Evolutionary conservation across 495 filamentous ascomycete genomes (phyloP).

Genomic region (Massariosphaeria phaeospora): DNA sequence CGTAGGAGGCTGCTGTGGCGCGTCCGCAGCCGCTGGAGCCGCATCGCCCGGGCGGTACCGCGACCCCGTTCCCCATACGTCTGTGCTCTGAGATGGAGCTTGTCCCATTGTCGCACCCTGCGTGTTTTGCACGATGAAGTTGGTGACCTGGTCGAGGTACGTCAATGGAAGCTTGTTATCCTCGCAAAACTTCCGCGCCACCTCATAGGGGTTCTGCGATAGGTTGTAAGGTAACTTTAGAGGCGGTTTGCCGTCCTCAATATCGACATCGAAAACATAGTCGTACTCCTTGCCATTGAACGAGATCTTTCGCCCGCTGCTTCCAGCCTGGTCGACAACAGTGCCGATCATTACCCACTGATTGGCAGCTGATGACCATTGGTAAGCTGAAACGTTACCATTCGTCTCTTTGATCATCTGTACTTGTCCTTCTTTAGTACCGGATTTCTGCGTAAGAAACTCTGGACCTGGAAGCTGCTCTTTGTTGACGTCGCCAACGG

Average conservation of each 20-base stretch:
- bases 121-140: conserved; percentile 88
- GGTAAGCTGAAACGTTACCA: conserved; percentile 56
- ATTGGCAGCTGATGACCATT: conserved; percentile 47
- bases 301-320: conserved; percentile 65
- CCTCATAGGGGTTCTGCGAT: conserved; percentile 87
- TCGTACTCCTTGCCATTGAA: conserved; percentile 89
- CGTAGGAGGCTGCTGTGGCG: conserved; percentile 34
- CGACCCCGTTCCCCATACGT: conserved; percentile 73
- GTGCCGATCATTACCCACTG: conserved; percentile 87
- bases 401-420: conserved; percentile 80
- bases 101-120: conserved; percentile 75
- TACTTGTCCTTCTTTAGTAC: conserved; percentile 89
- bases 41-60: conserved; percentile 71
- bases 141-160: conserved; percentile 88
- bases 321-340: conserved; percentile 84
- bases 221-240: conserved; percentile 92
- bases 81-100: conserved; percentile 45
- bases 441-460: conserved; percentile 71
- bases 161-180: conserved; percentile 86
- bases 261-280: conserved; percentile 97
- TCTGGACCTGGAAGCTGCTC: conserved; percentile 82
- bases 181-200: conserved; percentile 83
- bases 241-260: conserved; percentile 90
- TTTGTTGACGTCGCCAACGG: conserved; percentile 77
- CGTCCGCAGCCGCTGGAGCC: conserved; percentile 30